Base-by-base conservation (phyloP, 176 grass and related monocot genomes). In the Coix lacrymajobi region DNA sequence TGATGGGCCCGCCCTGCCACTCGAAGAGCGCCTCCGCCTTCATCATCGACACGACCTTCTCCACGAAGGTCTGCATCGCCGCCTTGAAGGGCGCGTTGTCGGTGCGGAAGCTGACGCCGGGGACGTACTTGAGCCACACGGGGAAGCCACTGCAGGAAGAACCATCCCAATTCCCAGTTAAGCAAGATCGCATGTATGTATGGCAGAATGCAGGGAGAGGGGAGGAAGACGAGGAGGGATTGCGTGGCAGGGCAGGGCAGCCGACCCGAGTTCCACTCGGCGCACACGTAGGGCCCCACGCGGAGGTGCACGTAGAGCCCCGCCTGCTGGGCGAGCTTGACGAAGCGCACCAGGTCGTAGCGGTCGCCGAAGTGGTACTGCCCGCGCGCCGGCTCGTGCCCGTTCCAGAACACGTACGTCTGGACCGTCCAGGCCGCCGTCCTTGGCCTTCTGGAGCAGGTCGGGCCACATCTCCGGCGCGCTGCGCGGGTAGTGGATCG, bases 401-500 rank as follows among this genome's bases (percentile, higher is more conserved):
- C 96, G 79, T 99, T 99, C 96, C 96, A 99, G 89, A 99, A 99
- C 1, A 99, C 89, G 88, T 99, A 99, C 0, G 93, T 99, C 73
- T 99, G 96, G 14, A 99, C 85, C 51, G 90, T 98, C 96, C 1
- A 99, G 90, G 1, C 96, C 96, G 19, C 96, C 96, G 81, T 93
- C 91, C 89, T 92, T 99, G 36, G 96, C 96, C 83, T 96, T 99
- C 82, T 99, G 87, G 17, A 99, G 91, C 32, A 99, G 85, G 83
- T 89, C 96, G 44, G 96, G 96, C 96, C 96, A 99, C 96, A 99
- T 99, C 96, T 99, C 93, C 43, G 96, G 93, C 19, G 96, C 93
- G 91, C 96, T 99, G 75, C 96, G 94, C 3, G 96, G 96, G 89
- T 99, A 99, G 87, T 99, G 96, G 89, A 99, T 99, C 48, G 93